Base-by-base conservation (phyloP, 768 basidiomycete species). In the Lentinula lateritia region DNA sequence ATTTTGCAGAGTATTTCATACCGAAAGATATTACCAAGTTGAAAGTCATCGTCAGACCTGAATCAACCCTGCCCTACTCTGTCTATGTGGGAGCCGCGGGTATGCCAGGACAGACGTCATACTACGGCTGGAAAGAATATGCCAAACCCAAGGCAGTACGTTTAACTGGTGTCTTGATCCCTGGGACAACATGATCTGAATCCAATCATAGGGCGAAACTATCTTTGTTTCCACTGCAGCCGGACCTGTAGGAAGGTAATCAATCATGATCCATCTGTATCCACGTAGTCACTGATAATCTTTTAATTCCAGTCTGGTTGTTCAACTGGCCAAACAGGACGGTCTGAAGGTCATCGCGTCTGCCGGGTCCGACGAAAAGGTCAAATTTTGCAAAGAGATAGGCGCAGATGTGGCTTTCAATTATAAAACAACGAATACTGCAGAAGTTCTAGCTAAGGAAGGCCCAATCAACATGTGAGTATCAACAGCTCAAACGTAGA, bases 321-420 rank as follows among this genome's bases (percentile, higher is more conserved):
- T 82, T 46, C 83, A 84, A 61, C 68, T 83, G 5, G 81, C 83
- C 0, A 83, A 84, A 58, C 64, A 66, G 0, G 78, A 81, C 16
- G 82, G 82, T 2, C 66, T 79, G 28, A 87, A 85, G 65, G 89
- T 91, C 43, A 87, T 92, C 55, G 87, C 82, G 0, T 88, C 85
- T 1, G 85, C 87, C 0, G 88, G 90, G 1, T 82, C 83, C 0
- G 87, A 90, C 18, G 85, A 88, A 58, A 91, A 92, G 71, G 86
- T 91, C 10, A 69, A 76, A 5, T 88, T 80, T 66, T 72, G 88
- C 72, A 79, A 78, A 52, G 77, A 78, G 3, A 65, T 88, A 20
- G 89, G 88, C 0, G 83, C 84, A 0, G 88, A 92, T 64, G 80
- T 87, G 4, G 84, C 79, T 0, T 90, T 89, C 75, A 89, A 91